A percentile compares a stretch with the other conserved stretches of the same genome.
These are phyloP conservation scores for Cyclanthera cordifolia DNA, from an alignment of 306 rosid genomes.

Conservation along the genomic window DNA sequence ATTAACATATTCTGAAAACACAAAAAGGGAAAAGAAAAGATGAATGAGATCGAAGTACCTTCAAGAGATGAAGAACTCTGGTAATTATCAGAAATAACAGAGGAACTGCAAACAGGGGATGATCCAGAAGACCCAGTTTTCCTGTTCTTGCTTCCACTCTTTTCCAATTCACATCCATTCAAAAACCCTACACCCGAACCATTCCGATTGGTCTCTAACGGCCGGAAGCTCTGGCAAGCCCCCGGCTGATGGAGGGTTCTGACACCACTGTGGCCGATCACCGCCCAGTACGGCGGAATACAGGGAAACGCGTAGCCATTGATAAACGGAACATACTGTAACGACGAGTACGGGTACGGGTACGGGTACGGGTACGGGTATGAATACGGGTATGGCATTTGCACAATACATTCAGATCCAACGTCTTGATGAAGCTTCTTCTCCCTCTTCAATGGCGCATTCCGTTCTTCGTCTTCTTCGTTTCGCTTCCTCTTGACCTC, in stretches of 20 bases:
- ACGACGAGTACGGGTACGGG: conserved; percentile 7
- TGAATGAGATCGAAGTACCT: conserved; percentile 25
- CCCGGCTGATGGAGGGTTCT: conserved; percentile 11
- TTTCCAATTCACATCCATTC: too few species aligned
- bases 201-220: too few species aligned
- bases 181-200: too few species aligned
- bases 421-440: not conserved
- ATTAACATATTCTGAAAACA: not conserved
- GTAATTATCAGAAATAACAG: conserved; percentile 33
- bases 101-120: conserved; percentile 42
- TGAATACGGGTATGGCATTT: conserved; percentile 2
- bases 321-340: conserved; percentile 23
- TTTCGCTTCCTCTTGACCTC: conserved; percentile 20
- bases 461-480: not conserved
- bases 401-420: not conserved
- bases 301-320: conserved; percentile 24
- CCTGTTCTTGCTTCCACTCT: not conserved
- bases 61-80: conserved; percentile 34
- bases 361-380: conserved; percentile 10
- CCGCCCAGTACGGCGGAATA: conserved; percentile 3
- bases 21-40: not conserved
- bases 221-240: conserved; percentile 20
- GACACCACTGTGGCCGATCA: not conserved
- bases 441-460: conserved; percentile 23
- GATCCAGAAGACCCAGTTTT: conserved; percentile 31